A percentile compares a stretch with the other conserved stretches of the same genome.
phyloP scores from a whole-genome alignment of 2,329 filamentous ascomycete species.

The Cladosporium sp. region DNA sequence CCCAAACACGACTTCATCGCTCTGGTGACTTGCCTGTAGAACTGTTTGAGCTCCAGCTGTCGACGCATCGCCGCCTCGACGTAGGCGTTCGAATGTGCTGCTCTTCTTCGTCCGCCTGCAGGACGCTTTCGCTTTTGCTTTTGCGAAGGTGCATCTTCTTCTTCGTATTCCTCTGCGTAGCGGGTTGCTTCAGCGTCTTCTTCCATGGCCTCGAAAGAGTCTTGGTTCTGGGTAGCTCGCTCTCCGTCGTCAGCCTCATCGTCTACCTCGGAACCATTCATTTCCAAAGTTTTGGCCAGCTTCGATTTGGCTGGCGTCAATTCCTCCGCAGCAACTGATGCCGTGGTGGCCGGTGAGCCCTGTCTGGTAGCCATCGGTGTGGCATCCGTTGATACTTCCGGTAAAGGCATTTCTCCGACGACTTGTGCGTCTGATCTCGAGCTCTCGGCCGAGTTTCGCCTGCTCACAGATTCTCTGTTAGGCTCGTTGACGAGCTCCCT shows the following conservation, averaged over 20 bases:
- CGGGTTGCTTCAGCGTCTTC: conserved; percentile 8
- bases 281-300: background rate
- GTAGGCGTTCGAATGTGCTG: conserved; percentile 40
- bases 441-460: conserved; percentile 13
- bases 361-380: conserved; percentile 17
- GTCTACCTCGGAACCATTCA: conserved; percentile 17
- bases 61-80: conserved; percentile 47
- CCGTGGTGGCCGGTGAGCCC: conserved; percentile 19
- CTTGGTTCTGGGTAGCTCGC: conserved; percentile 8
- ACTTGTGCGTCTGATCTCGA: conserved; percentile 12
- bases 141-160: conserved; percentile 15
- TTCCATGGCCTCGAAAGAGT: conserved; percentile 10
- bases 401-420: conserved; percentile 11
- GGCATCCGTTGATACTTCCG: conserved; percentile 13
- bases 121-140: conserved; percentile 11
- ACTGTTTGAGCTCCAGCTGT: conserved; percentile 60
- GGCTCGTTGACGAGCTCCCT: conserved; percentile 10
- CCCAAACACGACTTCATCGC: conserved; percentile 59
- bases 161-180: conserved; percentile 8
- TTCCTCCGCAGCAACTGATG: conserved; percentile 18
- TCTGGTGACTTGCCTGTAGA: conserved; percentile 57
- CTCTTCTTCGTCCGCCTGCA: conserved; percentile 37
- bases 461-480: background rate
- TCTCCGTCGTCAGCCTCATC: conserved; percentile 23
- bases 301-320: conserved; percentile 11